phyloP scores from a whole-genome alignment of 352 stramenopile species.

The Phytophthora vignae region DNA sequence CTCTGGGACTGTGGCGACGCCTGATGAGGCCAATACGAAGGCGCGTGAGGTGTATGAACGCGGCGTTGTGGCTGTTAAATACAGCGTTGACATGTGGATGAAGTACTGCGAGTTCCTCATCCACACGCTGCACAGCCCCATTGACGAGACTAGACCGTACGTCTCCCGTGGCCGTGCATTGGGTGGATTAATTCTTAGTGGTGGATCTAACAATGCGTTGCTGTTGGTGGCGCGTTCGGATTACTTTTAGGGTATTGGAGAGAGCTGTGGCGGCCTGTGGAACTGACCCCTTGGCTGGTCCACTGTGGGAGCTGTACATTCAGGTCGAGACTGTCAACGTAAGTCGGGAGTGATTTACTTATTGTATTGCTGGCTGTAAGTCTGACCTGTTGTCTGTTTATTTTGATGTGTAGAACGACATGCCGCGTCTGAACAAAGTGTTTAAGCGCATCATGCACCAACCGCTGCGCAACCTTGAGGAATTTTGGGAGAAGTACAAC shows the following conservation, averaged over 20 bases:
- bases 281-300: conserved; percentile 69
- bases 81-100: conserved; percentile 88
- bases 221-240: not conserved
- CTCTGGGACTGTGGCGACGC: conserved; percentile 42
- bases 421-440: conserved; percentile 80
- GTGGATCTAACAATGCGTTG: not conserved
- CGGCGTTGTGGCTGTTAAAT: conserved; percentile 63
- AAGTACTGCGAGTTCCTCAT: conserved; percentile 88
- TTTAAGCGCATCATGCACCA: conserved; percentile 83
- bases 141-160: conserved; percentile 73
- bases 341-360: not conserved
- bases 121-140: conserved; percentile 58
- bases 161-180: conserved; percentile 1
- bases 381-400: not conserved
- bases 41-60: conserved; percentile 74
- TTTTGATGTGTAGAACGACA: conserved; percentile 68
- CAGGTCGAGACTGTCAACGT: conserved; percentile 83
- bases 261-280: conserved; percentile 64
- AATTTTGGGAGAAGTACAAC: conserved; percentile 90
- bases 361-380: not conserved
- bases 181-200: conserved; percentile 3
- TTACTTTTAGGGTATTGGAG: conserved; percentile 49
- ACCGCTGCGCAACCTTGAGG: conserved; percentile 77
- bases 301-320: conserved; percentile 84
- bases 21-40: conserved; percentile 51